phyloP scores from a whole-genome alignment of 1,284 basidiomycete genomes.

The Trichosporon ovoides region DNA sequence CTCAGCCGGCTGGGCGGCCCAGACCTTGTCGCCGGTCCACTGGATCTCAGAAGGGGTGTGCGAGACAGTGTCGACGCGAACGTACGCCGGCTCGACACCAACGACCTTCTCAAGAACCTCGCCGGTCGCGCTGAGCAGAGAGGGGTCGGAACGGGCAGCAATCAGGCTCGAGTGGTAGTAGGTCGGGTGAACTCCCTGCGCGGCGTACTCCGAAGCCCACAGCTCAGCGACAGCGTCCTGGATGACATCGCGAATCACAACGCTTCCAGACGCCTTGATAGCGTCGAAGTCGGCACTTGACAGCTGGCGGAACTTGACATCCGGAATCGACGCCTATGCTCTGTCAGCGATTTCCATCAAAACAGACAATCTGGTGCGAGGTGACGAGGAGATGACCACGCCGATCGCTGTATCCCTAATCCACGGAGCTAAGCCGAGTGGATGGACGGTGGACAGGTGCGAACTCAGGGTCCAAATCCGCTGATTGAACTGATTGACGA shows the following conservation, averaged over 20 bases:
- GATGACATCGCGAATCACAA: conserved; percentile 42
- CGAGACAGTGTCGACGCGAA: conserved; percentile 26
- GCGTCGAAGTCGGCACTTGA: neutral
- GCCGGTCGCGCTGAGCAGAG: conserved; percentile 31
- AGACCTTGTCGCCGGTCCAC: conserved; percentile 16
- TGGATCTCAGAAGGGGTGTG: conserved; percentile 11
- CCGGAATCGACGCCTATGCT: neutral
- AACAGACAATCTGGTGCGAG: too few species aligned
- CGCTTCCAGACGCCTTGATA: conserved; percentile 24
- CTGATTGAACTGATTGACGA: too few species aligned
- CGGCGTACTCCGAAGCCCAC: conserved; percentile 26
- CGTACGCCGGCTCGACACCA: conserved; percentile 14
- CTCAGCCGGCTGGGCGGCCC: conserved; percentile 15
- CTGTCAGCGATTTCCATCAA: neutral
- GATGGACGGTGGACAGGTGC: conserved; percentile 2
- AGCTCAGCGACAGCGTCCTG: conserved; percentile 33
- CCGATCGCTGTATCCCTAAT: neutral
- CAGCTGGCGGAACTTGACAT: neutral
- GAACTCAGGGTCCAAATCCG: neutral
- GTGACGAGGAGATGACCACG: neutral
- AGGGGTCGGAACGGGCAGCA: conserved; percentile 33
- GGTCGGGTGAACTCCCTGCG: conserved; percentile 18
- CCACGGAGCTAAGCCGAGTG: conserved; percentile 5
- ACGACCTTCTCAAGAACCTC: conserved; percentile 27
- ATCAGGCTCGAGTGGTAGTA: conserved; percentile 38